A percentile compares a stretch with the other conserved stretches of the same genome.
Conservation (phyloP, 164 flowering plant genomes). For the Aristolochia fimbriata region DNA sequence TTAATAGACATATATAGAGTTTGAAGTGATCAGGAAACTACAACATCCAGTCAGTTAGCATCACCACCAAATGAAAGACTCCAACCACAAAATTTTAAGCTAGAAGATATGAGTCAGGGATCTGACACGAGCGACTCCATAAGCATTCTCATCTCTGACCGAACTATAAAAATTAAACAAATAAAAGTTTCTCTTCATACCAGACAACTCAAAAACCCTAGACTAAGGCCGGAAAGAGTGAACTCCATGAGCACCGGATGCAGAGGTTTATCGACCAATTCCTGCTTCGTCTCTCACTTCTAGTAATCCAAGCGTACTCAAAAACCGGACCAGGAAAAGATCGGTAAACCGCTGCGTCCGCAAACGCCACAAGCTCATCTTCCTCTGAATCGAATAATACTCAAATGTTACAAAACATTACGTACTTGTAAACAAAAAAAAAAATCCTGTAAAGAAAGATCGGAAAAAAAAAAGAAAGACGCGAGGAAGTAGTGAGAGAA, state of each 20-base stretch:
- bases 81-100: not conserved
- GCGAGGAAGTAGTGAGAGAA: not conserved
- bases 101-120: not conserved
- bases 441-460: not conserved
- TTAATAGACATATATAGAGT: too few relatives aligned
- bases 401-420: not conserved
- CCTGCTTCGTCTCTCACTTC: constrained; percentile 22
- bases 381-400: not conserved
- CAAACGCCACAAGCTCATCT: constrained; percentile 9
- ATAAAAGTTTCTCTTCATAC: not conserved
- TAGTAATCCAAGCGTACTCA: constrained; percentile 1
- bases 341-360: constrained; percentile 75
- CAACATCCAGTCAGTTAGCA: too few relatives aligned
- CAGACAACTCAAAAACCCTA: not conserved
- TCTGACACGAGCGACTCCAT: not conserved
- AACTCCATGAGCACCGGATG: constrained; percentile 52
- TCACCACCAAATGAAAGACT: not conserved
- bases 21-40: too few relatives aligned
- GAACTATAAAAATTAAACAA: not conserved
- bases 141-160: not conserved
- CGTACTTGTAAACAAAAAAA: not conserved
- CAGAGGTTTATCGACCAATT: constrained; percentile 97
- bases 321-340: constrained; percentile 42
- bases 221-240: constrained; percentile 1
- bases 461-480: not conserved